Evolutionary conservation across 306 rosid genomes (phyloP).

Genomic region (Cicer bijugum): DNA sequence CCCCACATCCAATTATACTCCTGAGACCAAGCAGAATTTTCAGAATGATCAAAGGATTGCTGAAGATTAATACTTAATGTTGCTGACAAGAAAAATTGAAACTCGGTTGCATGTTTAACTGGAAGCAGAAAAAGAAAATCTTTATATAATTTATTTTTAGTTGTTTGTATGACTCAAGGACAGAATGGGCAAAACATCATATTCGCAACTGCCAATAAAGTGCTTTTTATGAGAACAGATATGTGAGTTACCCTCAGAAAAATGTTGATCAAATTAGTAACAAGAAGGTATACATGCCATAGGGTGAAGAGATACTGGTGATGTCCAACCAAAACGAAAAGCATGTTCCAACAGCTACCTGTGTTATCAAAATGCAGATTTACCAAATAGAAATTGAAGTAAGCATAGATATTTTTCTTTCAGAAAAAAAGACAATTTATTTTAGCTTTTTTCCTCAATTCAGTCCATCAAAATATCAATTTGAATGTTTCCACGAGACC

Average conservation of each 20-base stretch:
- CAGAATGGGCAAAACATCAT: slow-evolving; percentile 36
- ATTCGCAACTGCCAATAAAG: slow-evolving; percentile 46
- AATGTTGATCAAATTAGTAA: slow-evolving; percentile 74
- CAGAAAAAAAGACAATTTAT: background rate
- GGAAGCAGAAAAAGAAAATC: slow-evolving; percentile 1
- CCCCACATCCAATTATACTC: background rate
- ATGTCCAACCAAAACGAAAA: slow-evolving; percentile 87
- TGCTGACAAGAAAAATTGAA: slow-evolving; percentile 18
- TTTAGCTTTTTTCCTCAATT: slow-evolving; percentile 23
- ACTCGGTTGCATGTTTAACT: background rate
- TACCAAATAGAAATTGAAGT: slow-evolving; percentile 26
- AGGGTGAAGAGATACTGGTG: slow-evolving; percentile 80
- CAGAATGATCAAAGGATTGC: slow-evolving; percentile 10
- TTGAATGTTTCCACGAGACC: too few species aligned
- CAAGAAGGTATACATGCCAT: slow-evolving; percentile 98
- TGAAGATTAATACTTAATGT: slow-evolving; percentile 5
- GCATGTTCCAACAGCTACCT: slow-evolving; percentile 84
- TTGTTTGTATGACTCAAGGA: slow-evolving; percentile 35
- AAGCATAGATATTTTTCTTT: slow-evolving; percentile 1
- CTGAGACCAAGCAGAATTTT: slow-evolving; percentile 7
- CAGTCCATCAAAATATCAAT: slow-evolving; percentile 3
- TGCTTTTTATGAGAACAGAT: slow-evolving; percentile 58
- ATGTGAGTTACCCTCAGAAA: slow-evolving; percentile 91
- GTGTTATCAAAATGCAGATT: slow-evolving; percentile 46
- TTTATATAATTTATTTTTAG: slow-evolving; percentile 7